Percentiles rank a stretch among this genome's conserved stretches.
Evolutionary conservation across 2,329 filamentous ascomycete genomes (phyloP).

Genomic region (Davidsoniella australis): DNA sequence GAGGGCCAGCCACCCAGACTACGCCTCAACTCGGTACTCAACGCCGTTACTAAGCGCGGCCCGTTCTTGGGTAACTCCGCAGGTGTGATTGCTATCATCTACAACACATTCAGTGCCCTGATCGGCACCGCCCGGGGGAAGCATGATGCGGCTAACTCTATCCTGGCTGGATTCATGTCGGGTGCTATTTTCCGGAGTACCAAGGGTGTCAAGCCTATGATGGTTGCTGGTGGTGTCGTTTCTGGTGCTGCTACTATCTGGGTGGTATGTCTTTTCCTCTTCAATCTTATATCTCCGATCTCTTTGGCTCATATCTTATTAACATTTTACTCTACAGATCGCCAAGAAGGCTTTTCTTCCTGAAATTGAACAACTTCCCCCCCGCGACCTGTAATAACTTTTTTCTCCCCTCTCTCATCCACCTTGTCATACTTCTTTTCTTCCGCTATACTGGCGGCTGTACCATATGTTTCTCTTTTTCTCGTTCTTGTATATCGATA

Average conservation of each 20-base stretch:
- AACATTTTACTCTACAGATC: conserved; percentile 10
- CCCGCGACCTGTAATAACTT: conserved; percentile 11
- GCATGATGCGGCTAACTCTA: conserved; percentile 80
- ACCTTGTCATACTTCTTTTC: background rate
- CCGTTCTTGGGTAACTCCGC: conserved; percentile 94
- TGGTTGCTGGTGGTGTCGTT: conserved; percentile 84
- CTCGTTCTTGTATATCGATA: background rate
- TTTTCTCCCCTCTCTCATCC: background rate
- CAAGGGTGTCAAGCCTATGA: conserved; percentile 73
- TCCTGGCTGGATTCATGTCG: conserved; percentile 69
- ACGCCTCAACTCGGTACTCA: conserved; percentile 82
- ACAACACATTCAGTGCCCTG: conserved; percentile 81
- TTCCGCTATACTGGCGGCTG: conserved; percentile 10
- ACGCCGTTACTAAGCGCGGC: conserved; percentile 80
- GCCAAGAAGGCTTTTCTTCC: conserved; percentile 13
- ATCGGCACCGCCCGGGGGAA: conserved; percentile 66
- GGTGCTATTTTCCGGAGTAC: conserved; percentile 97
- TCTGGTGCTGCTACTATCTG: conserved; percentile 70
- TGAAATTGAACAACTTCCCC: conserved; percentile 9
- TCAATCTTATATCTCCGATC: background rate
- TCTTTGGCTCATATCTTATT: background rate
- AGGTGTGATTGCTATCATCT: conserved; percentile 86
- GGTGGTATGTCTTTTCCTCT: conserved; percentile 50
- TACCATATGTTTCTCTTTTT: conserved; percentile 20
- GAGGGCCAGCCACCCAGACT: conserved; percentile 68